Evolutionary conservation across 176 grass and related monocot species (phyloP), one percentile per base, ranked within the genome.

Genomic region (Zea luxurians): DNA sequence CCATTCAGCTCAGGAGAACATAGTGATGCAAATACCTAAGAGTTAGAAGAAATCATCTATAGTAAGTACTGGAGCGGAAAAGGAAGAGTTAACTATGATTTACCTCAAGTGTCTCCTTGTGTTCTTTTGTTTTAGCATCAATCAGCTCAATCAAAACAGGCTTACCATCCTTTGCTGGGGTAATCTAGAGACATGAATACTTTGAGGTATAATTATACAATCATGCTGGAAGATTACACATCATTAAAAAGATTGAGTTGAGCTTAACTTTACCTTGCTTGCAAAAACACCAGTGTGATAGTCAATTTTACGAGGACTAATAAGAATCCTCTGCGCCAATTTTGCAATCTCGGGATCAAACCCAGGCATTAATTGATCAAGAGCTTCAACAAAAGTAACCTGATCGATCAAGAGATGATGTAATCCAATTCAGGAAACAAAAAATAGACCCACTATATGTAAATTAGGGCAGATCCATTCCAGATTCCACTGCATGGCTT

Each of bases 281-380:
- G 94, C 94, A 84, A 97, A 97, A 71, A 93, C 94, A 66, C 89
- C 87, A 47, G 85, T 93, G 72, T 97, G 91, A 86, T 90, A 92
- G 61, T 97, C 94, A 37, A 97, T 93, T 64, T 88, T 97, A 57
- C 89, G 83, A 84, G 94, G 85, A 79, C 91, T 97, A 50, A 97
- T 97, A 70, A 97, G 91, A 80, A 97, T 69, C 83, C 94, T 89
- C 71, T 97, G 91, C 8, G 94, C 94, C 38, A 97, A 89, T 76
- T 97, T 97, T 72, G 88, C 86, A 61, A 97, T 97, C 83, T 93
- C 94, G 49, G 89, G 94, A 86, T 93, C 94, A 80, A 97, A 97
- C 72, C 94, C 94, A 62, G 91, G 94, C 94, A 97, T 97, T 45
- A 97, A 66, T 65, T 97, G 94, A 74, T 97, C 91, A 66, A 97